Evolutionary conservation across 768 basidiomycete genomes (phyloP), one percentile per base, ranked within the genome.

Genomic region (Holtermannia corniformis): DNA sequence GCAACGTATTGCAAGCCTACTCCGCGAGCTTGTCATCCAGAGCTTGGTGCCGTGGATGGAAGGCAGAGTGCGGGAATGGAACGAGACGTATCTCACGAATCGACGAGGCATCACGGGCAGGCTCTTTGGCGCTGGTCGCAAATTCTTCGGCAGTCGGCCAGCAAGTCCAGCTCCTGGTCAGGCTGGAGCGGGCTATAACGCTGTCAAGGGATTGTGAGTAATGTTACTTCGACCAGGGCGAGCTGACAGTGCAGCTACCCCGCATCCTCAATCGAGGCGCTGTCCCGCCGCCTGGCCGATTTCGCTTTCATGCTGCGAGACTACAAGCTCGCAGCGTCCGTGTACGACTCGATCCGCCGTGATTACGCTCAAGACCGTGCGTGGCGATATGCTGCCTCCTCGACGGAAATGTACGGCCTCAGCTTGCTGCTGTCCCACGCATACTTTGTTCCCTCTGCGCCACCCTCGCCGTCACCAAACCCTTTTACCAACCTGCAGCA

Each of bases 1-100:
- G 13, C 64, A 65, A 50, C 28, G 67, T 26, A 48, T 68, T n/a
- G 67, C 56, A 3, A 79, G 81, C 49, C 89, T 96, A 62, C 79
- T 87, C 10, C 80, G 90, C 43, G 92, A 95, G 70, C 85, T 96
- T 60, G 77, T 88, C 3, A 82, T 84, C 11, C 88, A 86, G 82
- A 91, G 86, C 65, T 72, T 97, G 43, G 71, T 96, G 2, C 92
- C 92, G 0, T 96, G 87, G 87, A 92, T 97, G 88, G 93, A 97
- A 74, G 87, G 84, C 64, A 84, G 83, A 70, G 86, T 92, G 4
- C 60, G 88, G 44, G 87, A 93, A 58, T 93, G 91, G 88, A 96
- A 95, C 67, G 92, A 97, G 66, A 43, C 75, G 58, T 57, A 72
- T 37, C 70, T 72, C 24, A 66, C 67, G 14, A 77, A 76, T 44